A percentile compares a stretch with the other conserved stretches of the same genome.
These are phyloP conservation scores for Crithidia acanthocephali DNA, from an alignment of 208 protist species.

Conservation along the genomic window DNA sequence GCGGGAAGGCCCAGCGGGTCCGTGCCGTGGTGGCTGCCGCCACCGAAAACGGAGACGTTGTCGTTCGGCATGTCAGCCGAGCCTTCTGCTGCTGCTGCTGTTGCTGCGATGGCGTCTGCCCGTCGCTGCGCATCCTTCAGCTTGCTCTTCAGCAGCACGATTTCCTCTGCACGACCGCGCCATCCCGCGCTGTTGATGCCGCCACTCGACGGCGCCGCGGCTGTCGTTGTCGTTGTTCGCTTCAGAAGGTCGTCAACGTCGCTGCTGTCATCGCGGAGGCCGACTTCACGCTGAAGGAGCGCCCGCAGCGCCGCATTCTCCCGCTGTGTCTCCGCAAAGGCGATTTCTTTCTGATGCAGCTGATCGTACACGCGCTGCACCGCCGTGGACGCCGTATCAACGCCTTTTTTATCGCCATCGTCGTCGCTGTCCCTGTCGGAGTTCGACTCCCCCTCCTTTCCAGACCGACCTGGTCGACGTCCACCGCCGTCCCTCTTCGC, in stretches of 20 bases:
- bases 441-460: not conserved
- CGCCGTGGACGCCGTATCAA: conserved; percentile 21
- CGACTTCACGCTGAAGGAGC: conserved; percentile 59
- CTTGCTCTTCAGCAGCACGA: conserved; percentile 68
- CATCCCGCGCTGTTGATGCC: conserved; percentile 43
- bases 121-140: conserved; percentile 67
- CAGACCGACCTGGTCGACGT: not conserved
- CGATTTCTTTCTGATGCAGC: conserved; percentile 51
- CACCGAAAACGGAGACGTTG: not conserved
- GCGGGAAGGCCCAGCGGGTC: conserved; percentile 14
- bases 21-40: no score
- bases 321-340: conserved; percentile 58
- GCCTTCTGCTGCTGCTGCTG: not conserved
- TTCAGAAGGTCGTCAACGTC: conserved; percentile 52
- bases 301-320: conserved; percentile 55
- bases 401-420: not conserved
- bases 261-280: conserved; percentile 40
- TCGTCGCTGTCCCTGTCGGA: not conserved
- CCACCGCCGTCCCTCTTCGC: not conserved
- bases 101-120: conserved; percentile 5
- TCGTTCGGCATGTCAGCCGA: not conserved
- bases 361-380: conserved; percentile 61
- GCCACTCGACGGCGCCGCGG: not conserved
- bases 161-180: conserved; percentile 72
- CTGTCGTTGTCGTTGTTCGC: conserved; percentile 8